A percentile compares a stretch with the other conserved stretches of the same genome.
Conservation (phyloP, 805 yeast species). For the Dipodascus albidus region DNA sequence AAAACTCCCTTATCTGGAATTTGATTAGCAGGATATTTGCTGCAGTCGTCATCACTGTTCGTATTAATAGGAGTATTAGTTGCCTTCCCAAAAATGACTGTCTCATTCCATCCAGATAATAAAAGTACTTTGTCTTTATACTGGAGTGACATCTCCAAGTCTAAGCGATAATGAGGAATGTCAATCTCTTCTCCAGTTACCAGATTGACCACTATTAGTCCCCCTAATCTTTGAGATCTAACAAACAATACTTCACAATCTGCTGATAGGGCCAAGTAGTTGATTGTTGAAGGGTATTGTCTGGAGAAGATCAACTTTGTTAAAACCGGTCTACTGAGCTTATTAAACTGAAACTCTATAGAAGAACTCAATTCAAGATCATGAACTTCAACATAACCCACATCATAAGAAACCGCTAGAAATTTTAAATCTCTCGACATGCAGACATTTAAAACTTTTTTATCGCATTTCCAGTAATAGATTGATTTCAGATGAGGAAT, state of each 20-base stretch:
- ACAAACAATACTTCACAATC: slow-evolving; percentile 14
- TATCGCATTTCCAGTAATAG: background rate
- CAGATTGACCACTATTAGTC: slow-evolving; percentile 13
- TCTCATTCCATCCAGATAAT: slow-evolving; percentile 12
- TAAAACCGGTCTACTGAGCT: background rate
- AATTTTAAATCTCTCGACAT: slow-evolving; percentile 6
- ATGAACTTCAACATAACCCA: slow-evolving; percentile 9
- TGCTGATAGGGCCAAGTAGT: slow-evolving; percentile 12
- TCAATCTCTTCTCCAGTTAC: slow-evolving; percentile 15
- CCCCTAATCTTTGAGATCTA: slow-evolving; percentile 15
- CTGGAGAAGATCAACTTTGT: slow-evolving; percentile 9
- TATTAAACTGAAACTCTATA: background rate
- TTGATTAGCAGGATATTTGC: background rate
- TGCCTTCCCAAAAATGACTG: slow-evolving; percentile 14
- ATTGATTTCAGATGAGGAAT: background rate
- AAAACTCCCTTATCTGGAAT: background rate
- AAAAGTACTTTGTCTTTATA: slow-evolving; percentile 11
- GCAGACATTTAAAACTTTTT: background rate
- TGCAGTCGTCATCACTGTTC: background rate
- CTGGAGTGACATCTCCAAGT: slow-evolving; percentile 10
- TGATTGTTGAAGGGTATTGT: slow-evolving; percentile 15
- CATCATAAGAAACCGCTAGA: slow-evolving; percentile 8
- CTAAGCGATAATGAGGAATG: slow-evolving; percentile 16
- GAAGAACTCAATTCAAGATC: background rate
- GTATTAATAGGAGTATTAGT: background rate